phyloP scores from a whole-genome alignment of 306 rosid species.

The Corylus heterophylla region DNA sequence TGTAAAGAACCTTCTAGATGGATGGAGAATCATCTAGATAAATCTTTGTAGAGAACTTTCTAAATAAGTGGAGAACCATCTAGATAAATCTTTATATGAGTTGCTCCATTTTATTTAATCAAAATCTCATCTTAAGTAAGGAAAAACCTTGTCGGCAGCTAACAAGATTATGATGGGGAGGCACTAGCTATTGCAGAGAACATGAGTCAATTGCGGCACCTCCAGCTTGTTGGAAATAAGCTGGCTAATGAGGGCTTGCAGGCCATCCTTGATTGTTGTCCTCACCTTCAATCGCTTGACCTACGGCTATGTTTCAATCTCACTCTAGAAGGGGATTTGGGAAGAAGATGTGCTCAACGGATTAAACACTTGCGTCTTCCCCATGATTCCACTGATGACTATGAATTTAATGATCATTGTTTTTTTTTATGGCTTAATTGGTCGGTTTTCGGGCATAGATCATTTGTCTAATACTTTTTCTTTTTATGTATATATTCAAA shows the following conservation, averaged over 20 bases:
- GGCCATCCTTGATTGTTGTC: slow-evolving; percentile 68
- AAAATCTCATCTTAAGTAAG: too few relatives aligned
- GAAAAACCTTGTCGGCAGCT: too few relatives aligned
- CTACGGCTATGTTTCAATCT: slow-evolving; percentile 55
- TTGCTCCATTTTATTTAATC: too few relatives aligned
- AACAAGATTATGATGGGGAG: slow-evolving; percentile 23
- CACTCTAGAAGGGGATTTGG: slow-evolving; percentile 35
- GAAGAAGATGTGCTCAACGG: slow-evolving; percentile 41
- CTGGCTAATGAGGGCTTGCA: slow-evolving; percentile 54
- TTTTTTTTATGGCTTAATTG: slow-evolving; percentile 25
- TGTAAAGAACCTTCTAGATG: too few relatives aligned
- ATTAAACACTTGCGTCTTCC: slow-evolving; percentile 52
- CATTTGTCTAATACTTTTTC: slow-evolving; percentile 22
- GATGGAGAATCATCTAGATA: too few relatives aligned
- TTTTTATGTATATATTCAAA: too few relatives aligned
- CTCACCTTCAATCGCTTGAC: slow-evolving; percentile 66
- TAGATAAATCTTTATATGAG: too few relatives aligned
- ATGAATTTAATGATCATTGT: slow-evolving; percentile 24
- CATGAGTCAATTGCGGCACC: slow-evolving; percentile 25
- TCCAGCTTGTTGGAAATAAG: slow-evolving; percentile 60
- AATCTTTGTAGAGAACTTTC: too few relatives aligned
- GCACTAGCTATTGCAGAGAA: slow-evolving; percentile 46
- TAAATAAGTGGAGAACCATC: too few relatives aligned
- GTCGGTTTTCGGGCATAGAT: slow-evolving; percentile 34
- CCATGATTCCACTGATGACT: slow-evolving; percentile 22